These are phyloP conservation scores for Colletotrichum sp. DNA, from an alignment of 2,329 filamentous ascomycete genomes.

Conservation along the genomic window DNA sequence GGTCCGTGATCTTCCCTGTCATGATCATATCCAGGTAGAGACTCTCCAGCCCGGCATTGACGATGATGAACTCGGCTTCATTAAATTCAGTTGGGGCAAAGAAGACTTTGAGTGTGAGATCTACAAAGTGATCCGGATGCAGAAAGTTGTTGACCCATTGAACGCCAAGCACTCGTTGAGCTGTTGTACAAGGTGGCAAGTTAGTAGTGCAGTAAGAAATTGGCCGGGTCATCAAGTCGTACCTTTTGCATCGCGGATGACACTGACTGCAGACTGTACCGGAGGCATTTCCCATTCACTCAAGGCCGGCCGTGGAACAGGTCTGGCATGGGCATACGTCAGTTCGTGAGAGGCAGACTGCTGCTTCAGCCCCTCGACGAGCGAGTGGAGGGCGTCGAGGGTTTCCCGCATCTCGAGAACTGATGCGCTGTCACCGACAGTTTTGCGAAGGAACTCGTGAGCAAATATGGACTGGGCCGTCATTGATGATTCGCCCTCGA, in stretches of 20 bases:
- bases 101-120: slow-evolving; percentile 37
- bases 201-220: background rate
- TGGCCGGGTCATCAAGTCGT: background rate
- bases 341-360: slow-evolving; percentile 29
- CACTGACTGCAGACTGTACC: slow-evolving; percentile 13
- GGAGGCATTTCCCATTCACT: slow-evolving; percentile 19
- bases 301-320: background rate
- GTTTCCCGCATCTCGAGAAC: slow-evolving; percentile 38
- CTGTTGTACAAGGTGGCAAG: background rate
- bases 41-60: slow-evolving; percentile 35
- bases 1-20: background rate
- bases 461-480: slow-evolving; percentile 52
- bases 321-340: slow-evolving; percentile 27
- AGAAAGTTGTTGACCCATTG: slow-evolving; percentile 35
- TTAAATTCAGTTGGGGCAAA: slow-evolving; percentile 33
- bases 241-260: slow-evolving; percentile 20
- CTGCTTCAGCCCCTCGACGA: slow-evolving; percentile 30
- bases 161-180: slow-evolving; percentile 1
- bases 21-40: slow-evolving; percentile 29
- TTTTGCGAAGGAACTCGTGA: slow-evolving; percentile 47
- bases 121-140: slow-evolving; percentile 31
- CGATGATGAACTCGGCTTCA: slow-evolving; percentile 37
- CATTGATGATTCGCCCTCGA: slow-evolving; percentile 51
- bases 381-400: slow-evolving; percentile 35
- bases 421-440: slow-evolving; percentile 32